These are phyloP conservation scores for Babesia caballi DNA, from an alignment of 169 alveolate genomes.

Conservation along the genomic window DNA sequence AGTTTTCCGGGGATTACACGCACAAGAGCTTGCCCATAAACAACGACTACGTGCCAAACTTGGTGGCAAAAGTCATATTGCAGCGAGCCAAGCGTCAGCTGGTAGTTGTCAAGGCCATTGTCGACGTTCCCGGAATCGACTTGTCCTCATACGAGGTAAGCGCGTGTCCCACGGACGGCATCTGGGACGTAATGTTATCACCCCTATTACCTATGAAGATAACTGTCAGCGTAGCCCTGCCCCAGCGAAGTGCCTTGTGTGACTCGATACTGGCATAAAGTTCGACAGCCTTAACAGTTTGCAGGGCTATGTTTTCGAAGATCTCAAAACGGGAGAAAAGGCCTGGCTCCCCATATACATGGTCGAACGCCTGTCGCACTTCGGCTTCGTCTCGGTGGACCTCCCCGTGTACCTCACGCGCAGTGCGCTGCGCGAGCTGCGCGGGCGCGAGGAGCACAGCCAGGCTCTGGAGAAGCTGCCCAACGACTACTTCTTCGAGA, in stretches of 20 bases:
- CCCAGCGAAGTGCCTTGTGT: no score
- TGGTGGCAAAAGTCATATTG: conserved; percentile 28
- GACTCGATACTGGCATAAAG: not conserved
- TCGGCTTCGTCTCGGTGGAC: conserved; percentile 70
- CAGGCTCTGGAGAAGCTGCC: conserved; percentile 46
- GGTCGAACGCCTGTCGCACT: conserved; percentile 70
- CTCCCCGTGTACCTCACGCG: conserved; percentile 69
- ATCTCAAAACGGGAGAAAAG: conserved; percentile 74
- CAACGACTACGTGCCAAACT: conserved; percentile 50
- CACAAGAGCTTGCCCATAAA: conserved; percentile 21
- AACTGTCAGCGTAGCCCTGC: no score
- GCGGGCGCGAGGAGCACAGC: conserved; percentile 24
- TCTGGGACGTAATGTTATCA: no score
- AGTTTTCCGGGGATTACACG: conserved; percentile 17
- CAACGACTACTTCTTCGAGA: conserved; percentile 55
- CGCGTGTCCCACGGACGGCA: no score
- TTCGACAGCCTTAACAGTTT: not conserved
- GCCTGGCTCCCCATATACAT: conserved; percentile 76
- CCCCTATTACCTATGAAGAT: no score
- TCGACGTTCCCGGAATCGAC: conserved; percentile 69
- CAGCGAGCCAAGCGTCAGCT: conserved; percentile 69
- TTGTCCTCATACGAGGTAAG: conserved; percentile 60
- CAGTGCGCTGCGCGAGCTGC: conserved; percentile 31
- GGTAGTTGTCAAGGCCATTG: conserved; percentile 73
- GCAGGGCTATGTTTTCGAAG: conserved; percentile 67